These are phyloP conservation scores for Magnaporthales sp. DNA, from an alignment of 2,329 filamentous ascomycete genomes.

Conservation along the genomic window DNA sequence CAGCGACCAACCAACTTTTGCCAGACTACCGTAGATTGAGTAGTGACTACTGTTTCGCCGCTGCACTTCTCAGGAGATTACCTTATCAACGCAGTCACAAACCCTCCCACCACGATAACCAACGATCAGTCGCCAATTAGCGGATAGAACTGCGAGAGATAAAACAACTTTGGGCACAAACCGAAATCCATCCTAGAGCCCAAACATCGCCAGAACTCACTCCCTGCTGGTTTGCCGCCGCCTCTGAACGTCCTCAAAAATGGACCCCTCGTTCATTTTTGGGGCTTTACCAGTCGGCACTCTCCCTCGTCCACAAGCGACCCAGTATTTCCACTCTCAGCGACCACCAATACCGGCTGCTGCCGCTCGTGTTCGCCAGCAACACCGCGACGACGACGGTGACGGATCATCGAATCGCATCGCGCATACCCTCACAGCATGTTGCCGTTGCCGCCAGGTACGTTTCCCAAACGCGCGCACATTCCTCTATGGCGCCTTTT, in stretches of 20 bases:
- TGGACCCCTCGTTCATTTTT: not conserved
- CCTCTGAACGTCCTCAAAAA: not conserved
- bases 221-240: not conserved
- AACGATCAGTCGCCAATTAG: not conserved
- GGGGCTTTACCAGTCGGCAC: not conserved
- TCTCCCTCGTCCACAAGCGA: constrained; percentile 3
- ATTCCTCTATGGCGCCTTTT: not conserved
- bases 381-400: constrained; percentile 34
- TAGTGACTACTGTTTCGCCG: not conserved
- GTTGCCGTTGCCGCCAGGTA: constrained; percentile 72
- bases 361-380: constrained; percentile 16
- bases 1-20: not conserved
- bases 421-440: constrained; percentile 72
- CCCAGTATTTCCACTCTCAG: constrained; percentile 13
- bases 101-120: not conserved
- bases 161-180: not conserved
- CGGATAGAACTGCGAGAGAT: not conserved
- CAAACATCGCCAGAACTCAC: not conserved
- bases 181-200: not conserved
- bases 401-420: constrained; percentile 52
- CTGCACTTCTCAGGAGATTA: not conserved
- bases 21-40: not conserved
- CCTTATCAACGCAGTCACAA: not conserved
- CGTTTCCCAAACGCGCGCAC: constrained; percentile 14
- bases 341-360: constrained; percentile 14